Base-by-base conservation (phyloP, 2,329 filamentous ascomycete genomes). In the Aspergillus japonicus region DNA sequence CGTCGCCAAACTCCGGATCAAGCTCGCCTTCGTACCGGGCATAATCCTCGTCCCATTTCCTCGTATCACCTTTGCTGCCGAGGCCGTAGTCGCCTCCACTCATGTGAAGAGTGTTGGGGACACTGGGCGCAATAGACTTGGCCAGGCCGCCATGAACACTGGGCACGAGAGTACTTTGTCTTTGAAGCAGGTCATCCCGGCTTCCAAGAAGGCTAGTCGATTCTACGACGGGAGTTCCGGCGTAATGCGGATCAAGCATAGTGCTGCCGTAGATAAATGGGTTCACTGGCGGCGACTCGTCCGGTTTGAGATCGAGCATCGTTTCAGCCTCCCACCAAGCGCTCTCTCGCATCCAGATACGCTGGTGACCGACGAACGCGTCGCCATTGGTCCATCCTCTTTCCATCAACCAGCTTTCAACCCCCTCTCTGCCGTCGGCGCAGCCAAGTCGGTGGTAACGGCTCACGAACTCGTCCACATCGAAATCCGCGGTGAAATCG, bases 321-420 rank as follows among this genome's bases (percentile, higher is more conserved):
- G 86, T 91, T 78, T 99, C 95, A 5, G 93, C 94, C 76, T 98
- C 94, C 94, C 94, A 98, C 94, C 95, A 99, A 2, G 93, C 90
- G 59, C 81, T 84, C 76, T 99, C 95, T 53, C 94, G 87, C 81
- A 98, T 93, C 95, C 95, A 99, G 47, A 99, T 87, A 33, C 95
- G 90, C 75, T 98, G 92, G 59, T 87, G 88, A 57, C 95, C 95
- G 33, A 98, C 82, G 5, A 96, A 87, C 2, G 98, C 92, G 77
- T 98, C 95, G 44, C 95, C 95, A 68, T 99, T 99, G 78, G 92
- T 97, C 95, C 95, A 99, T 1, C 95, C 95, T 60, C 95, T 88
- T 77, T 98, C 93, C 53, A 98, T 83, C 59, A 96, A 84, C 92
- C 94, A 99, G 69, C 85, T 96, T 72, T 98, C 92, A 56, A 97